Evolutionary conservation across 768 basidiomycete species (phyloP), one percentile per base, ranked within the genome.

Genomic region (Tylopilus balloui): DNA sequence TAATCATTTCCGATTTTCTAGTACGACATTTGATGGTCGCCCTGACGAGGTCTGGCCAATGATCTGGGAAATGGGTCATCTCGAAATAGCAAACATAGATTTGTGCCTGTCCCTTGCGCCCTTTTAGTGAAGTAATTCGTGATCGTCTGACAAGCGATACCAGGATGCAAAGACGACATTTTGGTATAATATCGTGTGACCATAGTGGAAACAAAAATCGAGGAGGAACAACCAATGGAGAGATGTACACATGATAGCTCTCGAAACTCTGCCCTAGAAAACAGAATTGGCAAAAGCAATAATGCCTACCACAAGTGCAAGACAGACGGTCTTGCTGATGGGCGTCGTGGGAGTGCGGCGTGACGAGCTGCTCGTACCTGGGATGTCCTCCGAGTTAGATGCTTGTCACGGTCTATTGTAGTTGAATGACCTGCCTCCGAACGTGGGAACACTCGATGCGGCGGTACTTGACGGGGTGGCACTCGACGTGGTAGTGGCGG

Each of bases 21-120:
- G 50, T 57, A 56, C 9, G 44, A 55, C n/a, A 17, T 44, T 20
- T 68, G 52, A 68, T 43, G 31, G 35, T 21, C 45, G 78, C 32
- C 50, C 3, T 24, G 32, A 28, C 27, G 31, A 41, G 25, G 9
- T n/a, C 14, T 12, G 20, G 6, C 23, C 25, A 1, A 25, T 19
- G 7, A 4, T 17, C 11, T 12, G 12, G 25, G 32, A 12, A 23
- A 0, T n/a, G 13, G 3, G 31, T 13, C 17, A 32, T 21, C 8
- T 25, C 17, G 6, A 20, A 49, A 6, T 23, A 40, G 20, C 4
- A 11, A 35, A 28, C 27, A 11, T 50, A 54, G 44, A 57, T 47
- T 50, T 42, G 25, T 45, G 8, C 15, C 7, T 17, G 8, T 27
- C 14, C 20, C 2, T 25, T 23, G 2, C 21, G 34, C 17, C 27